phyloP scores from a whole-genome alignment of 805 yeast genomes.

The Henningerozyma blattae region DNA sequence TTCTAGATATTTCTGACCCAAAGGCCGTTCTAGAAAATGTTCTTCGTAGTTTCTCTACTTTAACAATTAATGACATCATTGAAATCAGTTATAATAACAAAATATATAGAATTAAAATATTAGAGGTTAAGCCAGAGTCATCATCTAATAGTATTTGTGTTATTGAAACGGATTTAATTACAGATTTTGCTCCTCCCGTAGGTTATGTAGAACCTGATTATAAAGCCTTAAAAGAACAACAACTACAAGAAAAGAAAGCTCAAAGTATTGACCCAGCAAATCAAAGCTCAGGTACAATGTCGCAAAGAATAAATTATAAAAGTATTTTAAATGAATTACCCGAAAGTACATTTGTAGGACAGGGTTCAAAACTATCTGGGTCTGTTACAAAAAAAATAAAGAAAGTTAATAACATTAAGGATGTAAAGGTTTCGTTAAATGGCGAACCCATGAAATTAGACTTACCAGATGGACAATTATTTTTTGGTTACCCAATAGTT shows the following conservation, averaged over 20 bases:
- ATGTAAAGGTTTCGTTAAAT: conserved; percentile 36
- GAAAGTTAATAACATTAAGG: conserved; percentile 13
- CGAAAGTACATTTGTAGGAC: conserved; percentile 36
- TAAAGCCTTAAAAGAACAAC: conserved; percentile 21
- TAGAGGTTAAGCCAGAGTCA: conserved; percentile 77
- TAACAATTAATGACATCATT: conserved; percentile 74
- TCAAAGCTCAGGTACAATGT: conserved; percentile 61
- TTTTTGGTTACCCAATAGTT: conserved; percentile 80
- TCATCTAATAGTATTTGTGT: conserved; percentile 68
- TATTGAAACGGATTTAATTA: conserved; percentile 90
- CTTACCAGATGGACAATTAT: conserved; percentile 76
- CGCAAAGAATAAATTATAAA: conserved; percentile 46
- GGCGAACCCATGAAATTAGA: conserved; percentile 62
- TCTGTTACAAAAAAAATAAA: conserved; percentile 24
- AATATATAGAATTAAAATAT: conserved; percentile 64
- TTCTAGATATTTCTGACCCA: conserved; percentile 88
- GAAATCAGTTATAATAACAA: conserved; percentile 77
- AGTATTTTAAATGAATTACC: conserved; percentile 34
- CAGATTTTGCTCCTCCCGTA: conserved; percentile 97
- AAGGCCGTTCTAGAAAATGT: conserved; percentile 94
- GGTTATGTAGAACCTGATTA: conserved; percentile 93
- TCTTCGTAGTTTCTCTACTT: conserved; percentile 76
- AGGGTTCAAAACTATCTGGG: conserved; percentile 66
- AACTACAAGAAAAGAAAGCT: conserved; percentile 20
- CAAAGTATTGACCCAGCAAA: conserved; percentile 17